phyloP scores from a whole-genome alignment of 108 stramenopile species.

The Bacterosira constricta region DNA sequence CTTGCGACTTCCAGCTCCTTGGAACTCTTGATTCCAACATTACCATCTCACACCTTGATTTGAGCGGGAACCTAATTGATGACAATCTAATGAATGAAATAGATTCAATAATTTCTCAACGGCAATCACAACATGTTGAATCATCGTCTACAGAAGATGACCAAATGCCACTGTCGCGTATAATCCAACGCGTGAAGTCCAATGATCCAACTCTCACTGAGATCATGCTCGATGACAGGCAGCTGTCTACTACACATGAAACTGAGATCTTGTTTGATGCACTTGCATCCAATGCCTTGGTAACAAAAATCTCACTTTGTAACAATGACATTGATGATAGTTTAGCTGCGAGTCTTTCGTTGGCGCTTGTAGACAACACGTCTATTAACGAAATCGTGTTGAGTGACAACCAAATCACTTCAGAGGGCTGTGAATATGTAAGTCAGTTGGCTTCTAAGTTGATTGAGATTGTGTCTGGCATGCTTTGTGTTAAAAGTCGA shows the following conservation, averaged over 20 bases:
- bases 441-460: not conserved
- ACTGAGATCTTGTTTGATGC: constrained; percentile 22
- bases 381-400: constrained; percentile 29
- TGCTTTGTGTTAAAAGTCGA: not conserved
- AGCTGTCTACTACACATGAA: constrained; percentile 11
- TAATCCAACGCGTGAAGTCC: constrained; percentile 4
- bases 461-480: not conserved
- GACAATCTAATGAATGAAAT: constrained; percentile 17
- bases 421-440: constrained; percentile 36
- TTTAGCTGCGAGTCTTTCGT: constrained; percentile 7
- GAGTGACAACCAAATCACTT: constrained; percentile 42
- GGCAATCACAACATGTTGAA: not conserved
- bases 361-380: constrained; percentile 24
- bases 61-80: constrained; percentile 43
- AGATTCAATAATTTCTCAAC: constrained; percentile 2
- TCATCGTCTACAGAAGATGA: not conserved
- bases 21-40: constrained; percentile 36
- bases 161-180: not conserved
- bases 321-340: constrained; percentile 28
- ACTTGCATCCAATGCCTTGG: constrained; percentile 5
- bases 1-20: constrained; percentile 39
- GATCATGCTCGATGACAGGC: constrained; percentile 23
- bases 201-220: constrained; percentile 30
- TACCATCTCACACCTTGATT: constrained; percentile 27
- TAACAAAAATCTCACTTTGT: constrained; percentile 20